Evolutionary conservation across 1,284 basidiomycete species (phyloP).

Genomic region (Apiotrichum mycotoxinovorans): DNA sequence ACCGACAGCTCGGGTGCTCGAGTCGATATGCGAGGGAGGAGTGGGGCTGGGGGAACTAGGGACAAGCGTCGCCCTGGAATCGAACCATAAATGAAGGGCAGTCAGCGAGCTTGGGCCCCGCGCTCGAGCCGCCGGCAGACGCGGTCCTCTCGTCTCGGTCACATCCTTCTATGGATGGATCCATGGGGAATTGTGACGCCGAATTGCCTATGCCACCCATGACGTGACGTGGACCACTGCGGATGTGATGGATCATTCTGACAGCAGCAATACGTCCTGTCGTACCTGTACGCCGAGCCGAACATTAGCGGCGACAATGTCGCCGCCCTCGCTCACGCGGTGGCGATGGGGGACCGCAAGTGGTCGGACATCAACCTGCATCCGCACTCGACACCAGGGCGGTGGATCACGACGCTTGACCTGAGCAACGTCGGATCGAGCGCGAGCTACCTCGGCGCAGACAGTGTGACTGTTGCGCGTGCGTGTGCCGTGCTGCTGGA

Average conservation of each 20-base stretch:
- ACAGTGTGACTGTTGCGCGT: slow-evolving; percentile 51
- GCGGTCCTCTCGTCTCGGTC: no score
- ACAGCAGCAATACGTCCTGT: slow-evolving; percentile 61
- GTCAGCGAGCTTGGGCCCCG: background rate
- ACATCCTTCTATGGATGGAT: background rate
- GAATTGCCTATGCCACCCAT: background rate
- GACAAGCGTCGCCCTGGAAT: no score
- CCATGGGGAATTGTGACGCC: background rate
- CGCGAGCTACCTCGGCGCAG: slow-evolving; percentile 56
- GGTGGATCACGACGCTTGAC: slow-evolving; percentile 72
- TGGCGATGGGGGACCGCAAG: slow-evolving; percentile 63
- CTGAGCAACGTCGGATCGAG: slow-evolving; percentile 62
- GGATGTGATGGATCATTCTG: background rate
- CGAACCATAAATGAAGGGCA: no score
- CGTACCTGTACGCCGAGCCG: slow-evolving; percentile 64
- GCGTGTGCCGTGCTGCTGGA: slow-evolving; percentile 56
- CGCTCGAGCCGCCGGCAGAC: background rate
- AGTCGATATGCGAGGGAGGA: no score
- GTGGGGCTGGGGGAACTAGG: no score
- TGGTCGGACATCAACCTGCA: slow-evolving; percentile 83
- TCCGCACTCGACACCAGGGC: slow-evolving; percentile 73
- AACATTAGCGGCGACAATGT: slow-evolving; percentile 56
- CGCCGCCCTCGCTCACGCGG: slow-evolving; percentile 57
- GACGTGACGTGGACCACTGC: background rate
- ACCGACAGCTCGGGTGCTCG: background rate